Percentiles rank a stretch among this genome's conserved stretches.
These are phyloP conservation scores for Colletotrichum kahawae DNA, from an alignment of 2,329 filamentous ascomycete genomes.

Conservation along the genomic window DNA sequence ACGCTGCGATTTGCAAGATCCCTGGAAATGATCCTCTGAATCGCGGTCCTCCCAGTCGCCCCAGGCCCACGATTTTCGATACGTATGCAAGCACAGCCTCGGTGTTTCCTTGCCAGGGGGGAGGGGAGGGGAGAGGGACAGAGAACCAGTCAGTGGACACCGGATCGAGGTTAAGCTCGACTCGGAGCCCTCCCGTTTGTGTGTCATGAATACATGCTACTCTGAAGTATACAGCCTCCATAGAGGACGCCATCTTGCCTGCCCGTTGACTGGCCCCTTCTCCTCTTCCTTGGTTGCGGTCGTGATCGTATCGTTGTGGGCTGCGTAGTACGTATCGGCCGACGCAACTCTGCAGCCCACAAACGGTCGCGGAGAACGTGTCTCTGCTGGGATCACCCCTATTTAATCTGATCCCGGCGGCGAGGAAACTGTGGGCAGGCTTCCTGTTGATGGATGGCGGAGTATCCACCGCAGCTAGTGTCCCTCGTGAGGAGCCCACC, in stretches of 20 bases:
- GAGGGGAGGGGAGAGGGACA: not conserved
- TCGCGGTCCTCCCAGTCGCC: conserved; percentile 8
- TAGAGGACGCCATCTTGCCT: not conserved
- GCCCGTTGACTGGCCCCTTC: not conserved
- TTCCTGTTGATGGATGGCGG: not conserved
- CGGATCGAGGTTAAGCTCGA: conserved; percentile 16
- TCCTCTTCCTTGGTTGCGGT: not conserved
- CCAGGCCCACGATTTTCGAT: conserved; percentile 10
- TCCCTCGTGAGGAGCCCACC: not conserved
- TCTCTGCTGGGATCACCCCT: conserved; percentile 14
- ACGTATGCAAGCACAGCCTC: conserved; percentile 20
- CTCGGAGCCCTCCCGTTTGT: conserved; percentile 9
- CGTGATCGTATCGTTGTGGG: not conserved
- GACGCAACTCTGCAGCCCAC: not conserved
- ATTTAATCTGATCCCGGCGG: not conserved
- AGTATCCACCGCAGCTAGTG: not conserved
- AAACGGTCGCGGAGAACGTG: conserved; percentile 10
- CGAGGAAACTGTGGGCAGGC: not conserved
- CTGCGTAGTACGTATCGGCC: not conserved
- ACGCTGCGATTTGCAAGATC: conserved; percentile 23
- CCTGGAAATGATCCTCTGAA: conserved; percentile 22
- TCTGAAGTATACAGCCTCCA: not conserved
- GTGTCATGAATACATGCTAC: not conserved
- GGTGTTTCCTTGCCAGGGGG: not conserved
- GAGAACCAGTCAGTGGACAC: not conserved